Evolutionary conservation across 768 basidiomycete species (phyloP).

Genomic region (Mycena belliarum): DNA sequence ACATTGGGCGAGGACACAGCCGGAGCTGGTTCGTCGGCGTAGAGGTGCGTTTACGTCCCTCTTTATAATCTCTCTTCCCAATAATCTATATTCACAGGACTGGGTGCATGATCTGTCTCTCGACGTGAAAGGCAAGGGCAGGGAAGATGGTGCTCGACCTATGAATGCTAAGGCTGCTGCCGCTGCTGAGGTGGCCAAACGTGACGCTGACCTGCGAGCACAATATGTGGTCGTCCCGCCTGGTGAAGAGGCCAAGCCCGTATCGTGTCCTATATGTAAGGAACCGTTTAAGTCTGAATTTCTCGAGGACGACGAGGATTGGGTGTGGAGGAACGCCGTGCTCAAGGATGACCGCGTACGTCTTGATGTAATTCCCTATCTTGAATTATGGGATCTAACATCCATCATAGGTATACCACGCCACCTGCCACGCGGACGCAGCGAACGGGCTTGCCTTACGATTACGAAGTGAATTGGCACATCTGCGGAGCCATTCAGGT

Average conservation of each 20-base stretch:
- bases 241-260: slow-evolving; percentile 78
- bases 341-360: slow-evolving; percentile 80
- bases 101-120: slow-evolving; percentile 75
- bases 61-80: not conserved
- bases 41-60: slow-evolving; percentile 64
- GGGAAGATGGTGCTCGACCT: slow-evolving; percentile 52
- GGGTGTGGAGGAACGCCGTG: slow-evolving; percentile 95
- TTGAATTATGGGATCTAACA: too few species aligned
- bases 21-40: slow-evolving; percentile 85
- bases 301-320: slow-evolving; percentile 94
- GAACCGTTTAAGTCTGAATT: slow-evolving; percentile 90
- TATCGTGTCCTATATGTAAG: slow-evolving; percentile 96
- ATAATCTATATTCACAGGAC: slow-evolving; percentile 52
- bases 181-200: slow-evolving; percentile 67
- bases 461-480: slow-evolving; percentile 59
- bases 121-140: slow-evolving; percentile 70
- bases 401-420: slow-evolving; percentile 77
- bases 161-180: slow-evolving; percentile 57
- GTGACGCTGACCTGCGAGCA: slow-evolving; percentile 72
- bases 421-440: slow-evolving; percentile 90
- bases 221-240: slow-evolving; percentile 88
- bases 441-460: slow-evolving; percentile 65
- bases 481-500: slow-evolving; percentile 65
- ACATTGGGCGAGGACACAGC: slow-evolving; percentile 80
- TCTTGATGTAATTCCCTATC: slow-evolving; percentile 4